phyloP scores from a whole-genome alignment of 129 eudicot species.

The Glebionis coronaria region DNA sequence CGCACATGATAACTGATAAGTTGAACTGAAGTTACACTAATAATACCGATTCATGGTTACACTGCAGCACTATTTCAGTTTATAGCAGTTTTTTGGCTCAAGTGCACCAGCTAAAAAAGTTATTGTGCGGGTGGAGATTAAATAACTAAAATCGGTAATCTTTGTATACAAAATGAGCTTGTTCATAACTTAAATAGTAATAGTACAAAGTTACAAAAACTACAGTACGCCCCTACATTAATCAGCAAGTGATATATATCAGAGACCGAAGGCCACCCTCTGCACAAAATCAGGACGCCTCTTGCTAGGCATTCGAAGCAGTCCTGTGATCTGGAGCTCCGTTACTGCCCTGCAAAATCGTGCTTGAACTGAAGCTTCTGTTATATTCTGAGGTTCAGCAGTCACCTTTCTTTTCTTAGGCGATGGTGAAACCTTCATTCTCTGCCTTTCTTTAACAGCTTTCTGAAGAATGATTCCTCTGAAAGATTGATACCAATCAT shows the following conservation, averaged over 20 bases:
- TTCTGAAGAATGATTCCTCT: constrained; percentile 38
- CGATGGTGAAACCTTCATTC: constrained; percentile 57
- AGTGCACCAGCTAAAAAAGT: no score
- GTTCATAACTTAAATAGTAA: no score
- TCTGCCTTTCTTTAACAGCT: constrained; percentile 33
- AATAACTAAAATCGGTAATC: no score
- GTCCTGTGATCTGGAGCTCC: constrained; percentile 84
- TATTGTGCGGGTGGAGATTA: no score
- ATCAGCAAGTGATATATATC: not conserved
- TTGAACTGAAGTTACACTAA: no score
- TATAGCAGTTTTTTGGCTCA: no score
- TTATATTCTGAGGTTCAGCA: constrained; percentile 35
- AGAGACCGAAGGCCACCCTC: constrained; percentile 89
- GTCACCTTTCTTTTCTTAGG: constrained; percentile 63
- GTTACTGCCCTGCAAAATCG: constrained; percentile 82
- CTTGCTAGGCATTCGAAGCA: constrained; percentile 89
- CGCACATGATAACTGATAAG: no score
- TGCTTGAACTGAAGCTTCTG: constrained; percentile 74
- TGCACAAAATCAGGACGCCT: constrained; percentile 94
- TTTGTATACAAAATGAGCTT: no score
- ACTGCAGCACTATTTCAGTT: no score
- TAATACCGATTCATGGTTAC: no score
- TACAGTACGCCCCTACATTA: no score
- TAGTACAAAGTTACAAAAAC: no score
- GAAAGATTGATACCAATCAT: constrained; percentile 88